phyloP scores from a whole-genome alignment of 1,284 basidiomycete species.

The Earliella scabrosa region DNA sequence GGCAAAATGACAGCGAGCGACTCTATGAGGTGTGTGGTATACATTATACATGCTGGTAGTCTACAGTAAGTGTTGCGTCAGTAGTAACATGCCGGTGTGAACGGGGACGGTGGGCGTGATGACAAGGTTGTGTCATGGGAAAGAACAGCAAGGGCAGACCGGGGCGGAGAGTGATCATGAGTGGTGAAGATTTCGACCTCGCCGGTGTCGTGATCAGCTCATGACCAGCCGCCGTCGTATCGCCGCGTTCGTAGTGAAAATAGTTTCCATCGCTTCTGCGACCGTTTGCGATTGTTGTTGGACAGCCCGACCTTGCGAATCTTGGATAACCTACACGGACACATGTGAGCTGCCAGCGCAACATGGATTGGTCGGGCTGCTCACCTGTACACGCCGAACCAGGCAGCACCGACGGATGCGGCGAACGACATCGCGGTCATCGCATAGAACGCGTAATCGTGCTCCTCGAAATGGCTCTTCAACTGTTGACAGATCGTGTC shows the following conservation, averaged over 20 bases:
- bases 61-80: slow-evolving; percentile 15
- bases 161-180: slow-evolving; percentile 2
- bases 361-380: slow-evolving; percentile 13
- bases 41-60: slow-evolving; percentile 23
- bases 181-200: not conserved
- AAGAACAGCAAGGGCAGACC: not conserved
- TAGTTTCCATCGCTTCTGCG: slow-evolving; percentile 22
- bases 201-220: no score
- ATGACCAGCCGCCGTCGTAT: slow-evolving; percentile 24
- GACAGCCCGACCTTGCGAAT: slow-evolving; percentile 44
- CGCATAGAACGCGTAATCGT: slow-evolving; percentile 67
- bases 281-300: slow-evolving; percentile 22
- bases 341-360: not conserved
- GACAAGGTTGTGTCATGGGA: not conserved
- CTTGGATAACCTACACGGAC: slow-evolving; percentile 42
- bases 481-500: slow-evolving; percentile 48
- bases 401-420: slow-evolving; percentile 60
- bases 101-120: not conserved
- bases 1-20: not conserved
- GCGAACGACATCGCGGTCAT: slow-evolving; percentile 62
- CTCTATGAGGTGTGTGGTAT: slow-evolving; percentile 7
- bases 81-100: slow-evolving; percentile 7
- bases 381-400: slow-evolving; percentile 65
- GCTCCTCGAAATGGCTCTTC: slow-evolving; percentile 69
- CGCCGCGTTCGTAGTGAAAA: slow-evolving; percentile 26